phyloP scores from a whole-genome alignment of 2,329 filamentous ascomycete species.

The Decorospora gaudefroyi region DNA sequence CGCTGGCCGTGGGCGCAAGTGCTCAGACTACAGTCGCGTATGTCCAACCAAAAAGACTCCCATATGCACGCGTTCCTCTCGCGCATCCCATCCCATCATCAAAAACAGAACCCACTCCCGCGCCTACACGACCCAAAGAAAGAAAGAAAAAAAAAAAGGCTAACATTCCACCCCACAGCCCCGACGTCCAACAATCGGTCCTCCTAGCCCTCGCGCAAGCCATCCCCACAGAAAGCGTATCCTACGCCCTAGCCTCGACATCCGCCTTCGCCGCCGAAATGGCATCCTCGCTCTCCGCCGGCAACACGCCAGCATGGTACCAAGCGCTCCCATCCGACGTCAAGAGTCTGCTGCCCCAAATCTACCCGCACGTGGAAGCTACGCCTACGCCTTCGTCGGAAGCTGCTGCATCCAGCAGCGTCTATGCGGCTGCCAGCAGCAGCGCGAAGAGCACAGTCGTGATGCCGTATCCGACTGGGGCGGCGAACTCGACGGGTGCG shows the following conservation, averaged over 20 bases:
- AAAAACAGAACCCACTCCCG: slow-evolving; percentile 1
- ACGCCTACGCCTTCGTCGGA: slow-evolving; percentile 26
- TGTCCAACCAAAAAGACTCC: slow-evolving; percentile 9
- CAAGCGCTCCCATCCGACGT: slow-evolving; percentile 52
- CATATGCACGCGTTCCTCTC: neutral
- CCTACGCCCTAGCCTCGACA: slow-evolving; percentile 50
- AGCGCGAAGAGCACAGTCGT: neutral
- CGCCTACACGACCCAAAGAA: slow-evolving; percentile 3
- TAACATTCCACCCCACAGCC: slow-evolving; percentile 17
- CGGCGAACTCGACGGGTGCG: slow-evolving; percentile 8
- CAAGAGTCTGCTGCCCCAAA: slow-evolving; percentile 49
- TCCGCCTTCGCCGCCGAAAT: slow-evolving; percentile 50
- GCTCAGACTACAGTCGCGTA: slow-evolving; percentile 35
- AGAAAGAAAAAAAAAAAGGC: no score
- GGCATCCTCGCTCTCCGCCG: slow-evolving; percentile 51
- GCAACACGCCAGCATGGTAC: slow-evolving; percentile 53
- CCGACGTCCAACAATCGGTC: slow-evolving; percentile 45
- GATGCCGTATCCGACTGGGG: slow-evolving; percentile 8
- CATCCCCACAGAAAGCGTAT: slow-evolving; percentile 49
- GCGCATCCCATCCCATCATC: no score
- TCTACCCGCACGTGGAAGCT: slow-evolving; percentile 37
- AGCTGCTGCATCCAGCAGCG: slow-evolving; percentile 7
- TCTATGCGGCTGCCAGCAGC: neutral
- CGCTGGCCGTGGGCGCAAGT: slow-evolving; percentile 34
- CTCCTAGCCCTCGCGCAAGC: slow-evolving; percentile 52